phyloP scores from a whole-genome alignment of 1,139 yeast genomes.

The Eremothecium sinecaudum region DNA sequence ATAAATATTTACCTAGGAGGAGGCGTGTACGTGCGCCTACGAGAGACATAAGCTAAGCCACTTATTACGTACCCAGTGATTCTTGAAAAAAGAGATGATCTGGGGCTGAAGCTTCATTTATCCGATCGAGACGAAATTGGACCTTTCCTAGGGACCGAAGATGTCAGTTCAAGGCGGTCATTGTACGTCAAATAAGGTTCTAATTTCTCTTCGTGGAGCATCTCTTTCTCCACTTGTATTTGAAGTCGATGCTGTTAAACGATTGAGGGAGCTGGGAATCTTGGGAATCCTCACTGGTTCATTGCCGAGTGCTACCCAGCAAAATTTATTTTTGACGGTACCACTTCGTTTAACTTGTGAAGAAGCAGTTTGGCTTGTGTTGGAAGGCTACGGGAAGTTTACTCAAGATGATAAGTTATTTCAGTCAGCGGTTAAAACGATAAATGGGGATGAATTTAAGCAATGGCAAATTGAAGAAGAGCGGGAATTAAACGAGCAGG shows the following conservation, averaged over 20 bases:
- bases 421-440: constrained; percentile 11
- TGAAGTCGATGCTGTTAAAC: constrained; percentile 42
- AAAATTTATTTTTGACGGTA: constrained; percentile 71
- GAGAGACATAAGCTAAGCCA: no score
- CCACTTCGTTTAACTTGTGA: constrained; percentile 69
- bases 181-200: no score
- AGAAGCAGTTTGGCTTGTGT: constrained; percentile 62
- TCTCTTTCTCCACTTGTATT: constrained; percentile 35
- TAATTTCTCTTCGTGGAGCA: constrained; percentile 1
- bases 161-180: no score
- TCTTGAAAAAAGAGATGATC: no score
- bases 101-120: no score
- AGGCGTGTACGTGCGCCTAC: no score
- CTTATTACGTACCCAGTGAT: no score
- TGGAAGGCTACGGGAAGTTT: constrained; percentile 35
- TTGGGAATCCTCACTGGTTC: constrained; percentile 78
- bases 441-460: constrained; percentile 15
- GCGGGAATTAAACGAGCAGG: constrained; percentile 12
- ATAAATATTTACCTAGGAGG: no score
- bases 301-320: constrained; percentile 82
- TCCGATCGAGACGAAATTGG: no score
- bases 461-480: constrained; percentile 10
- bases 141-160: no score
- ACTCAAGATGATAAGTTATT: constrained; percentile 24
- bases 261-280: constrained; percentile 47